phyloP scores from a whole-genome alignment of 1,284 basidiomycete genomes.

The Heliocybe sulcata region DNA sequence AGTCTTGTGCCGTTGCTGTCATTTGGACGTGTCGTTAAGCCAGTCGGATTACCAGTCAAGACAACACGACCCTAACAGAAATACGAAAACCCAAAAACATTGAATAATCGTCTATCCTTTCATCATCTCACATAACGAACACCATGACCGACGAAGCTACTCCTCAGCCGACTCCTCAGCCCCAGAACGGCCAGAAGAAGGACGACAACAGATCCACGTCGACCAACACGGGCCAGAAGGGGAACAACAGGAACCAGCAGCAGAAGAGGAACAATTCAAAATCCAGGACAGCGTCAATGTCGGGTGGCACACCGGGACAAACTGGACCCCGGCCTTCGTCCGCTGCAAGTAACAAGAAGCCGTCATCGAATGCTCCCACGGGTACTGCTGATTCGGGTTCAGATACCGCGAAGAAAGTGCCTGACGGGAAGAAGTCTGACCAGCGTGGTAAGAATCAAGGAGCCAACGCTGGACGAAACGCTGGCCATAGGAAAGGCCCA shows the following conservation, averaged over 20 bases:
- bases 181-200: constrained; percentile 36
- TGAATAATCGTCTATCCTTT: constrained; percentile 30
- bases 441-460: constrained; percentile 52
- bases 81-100: constrained; percentile 48
- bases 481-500: constrained; percentile 48
- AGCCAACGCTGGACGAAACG: constrained; percentile 33
- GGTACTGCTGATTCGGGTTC: constrained; percentile 54
- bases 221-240: constrained; percentile 16
- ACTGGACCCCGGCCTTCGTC: constrained; percentile 52
- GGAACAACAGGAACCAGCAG: constrained; percentile 27
- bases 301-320: constrained; percentile 29
- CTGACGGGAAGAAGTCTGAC: constrained; percentile 44
- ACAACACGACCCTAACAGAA: constrained; percentile 21
- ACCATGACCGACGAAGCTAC: constrained; percentile 77
- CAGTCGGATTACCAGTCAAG: constrained; percentile 17
- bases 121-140: constrained; percentile 57
- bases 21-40: constrained; percentile 12
- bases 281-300: constrained; percentile 38
- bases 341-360: constrained; percentile 55
- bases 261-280: constrained; percentile 51
- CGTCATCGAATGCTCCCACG: constrained; percentile 23
- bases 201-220: constrained; percentile 58
- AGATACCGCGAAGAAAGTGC: constrained; percentile 53
- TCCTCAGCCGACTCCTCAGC: constrained; percentile 39
- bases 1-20: constrained; percentile 11